Evolutionary conservation across 139 green algal species (phyloP), one percentile per base, ranked within the genome.

Genomic region (Chlamydomonas asymmetrica): DNA sequence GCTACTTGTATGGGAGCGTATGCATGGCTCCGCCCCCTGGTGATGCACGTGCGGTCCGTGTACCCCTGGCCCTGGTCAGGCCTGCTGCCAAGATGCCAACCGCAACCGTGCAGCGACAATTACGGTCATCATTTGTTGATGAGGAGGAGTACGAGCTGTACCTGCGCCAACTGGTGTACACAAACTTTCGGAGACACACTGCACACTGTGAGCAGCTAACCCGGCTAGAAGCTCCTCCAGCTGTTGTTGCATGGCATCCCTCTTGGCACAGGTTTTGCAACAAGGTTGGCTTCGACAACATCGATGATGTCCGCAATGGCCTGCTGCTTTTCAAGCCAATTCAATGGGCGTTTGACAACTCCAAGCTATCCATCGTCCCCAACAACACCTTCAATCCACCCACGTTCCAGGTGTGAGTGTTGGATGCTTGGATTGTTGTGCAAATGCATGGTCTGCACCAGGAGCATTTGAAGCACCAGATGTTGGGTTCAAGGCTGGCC

Each of bases 241-340:
- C 27, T 61, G 23, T 10, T 68, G 31, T 35, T 59, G 34, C n/a
- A 27, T 37, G 40, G 45, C 66, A 34, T 23, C 66, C n/a, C 45
- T 25, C 31, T 40, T 22, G 45, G 38, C 40, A 8, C 25, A 73
- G 37, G 39, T 25, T 59, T 73, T 38, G 66, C 50, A 23, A 37
- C 40, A 52, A 45, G 29, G n/a, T 73, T 57, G 66, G 31, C 37
- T 62, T 39, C 41, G 32, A 45, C 66, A 57, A 62, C 66, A 73
- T 73, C 50, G 45, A 73, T 73, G 48, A 57, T n/a, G 50, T 73
- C 66, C 22, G 66, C 41, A 73, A 73, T 39, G 66, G 66, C 32
- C 43, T 73, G 43, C 66, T 73, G 39, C 66, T 73, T 41, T 73
- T 73, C 40, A 73, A 73, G 66, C 66, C 66, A 38, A 73, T 73